Base-by-base conservation (phyloP, 352 stramenopile genomes). In the Pythium aristosporum region DNA sequence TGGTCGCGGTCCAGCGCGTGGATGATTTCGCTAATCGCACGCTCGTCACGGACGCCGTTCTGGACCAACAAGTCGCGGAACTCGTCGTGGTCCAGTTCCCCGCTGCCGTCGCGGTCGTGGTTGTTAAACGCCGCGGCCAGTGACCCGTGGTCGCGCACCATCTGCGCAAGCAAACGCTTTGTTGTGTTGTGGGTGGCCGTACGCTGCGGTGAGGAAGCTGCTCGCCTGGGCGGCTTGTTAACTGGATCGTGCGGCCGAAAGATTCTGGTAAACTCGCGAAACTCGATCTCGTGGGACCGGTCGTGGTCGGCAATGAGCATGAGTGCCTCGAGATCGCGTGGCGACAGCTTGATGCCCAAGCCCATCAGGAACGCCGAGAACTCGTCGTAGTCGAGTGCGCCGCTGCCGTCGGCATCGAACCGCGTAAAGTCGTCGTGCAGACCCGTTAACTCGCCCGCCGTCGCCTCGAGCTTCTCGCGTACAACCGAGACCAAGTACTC, bases 51-150 rank as follows among this genome's bases (percentile, higher is more conserved):
- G 37, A 82, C 66, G 7, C 77, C 76, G 23, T 73, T 84, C 52
- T 84, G 76, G 20, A 76, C 76, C 71, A 89, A 77, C 47, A 89
- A 76, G 3, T 65, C 65, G 4, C 69, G 65, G 55, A 89, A 85
- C 48, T 82, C 77, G 39, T 85, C 68, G 41, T 78, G 64, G 23
- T 82, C 63, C 3, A 85, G 53, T 54, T 89, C 65, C 2, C 76
- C 74, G 25, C 66, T 85, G 10, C 67, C 69, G 50, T 87, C 75
- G 0, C 57, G 50, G 53, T 87, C 70, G 44, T 72, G 70, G 16
- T 68, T 57, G 4, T 60, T 57, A 44, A 88, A 87, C 7, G 67
- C 64, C 2, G 75, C 68, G 20, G 77, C 65, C 5, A 84, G 58
- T 21, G 75, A 74, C 34, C 62, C 57, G 50, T 81, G 63, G 37